phyloP scores from a whole-genome alignment of 73 alveolate genomes.

The Uronychia binucleata region DNA sequence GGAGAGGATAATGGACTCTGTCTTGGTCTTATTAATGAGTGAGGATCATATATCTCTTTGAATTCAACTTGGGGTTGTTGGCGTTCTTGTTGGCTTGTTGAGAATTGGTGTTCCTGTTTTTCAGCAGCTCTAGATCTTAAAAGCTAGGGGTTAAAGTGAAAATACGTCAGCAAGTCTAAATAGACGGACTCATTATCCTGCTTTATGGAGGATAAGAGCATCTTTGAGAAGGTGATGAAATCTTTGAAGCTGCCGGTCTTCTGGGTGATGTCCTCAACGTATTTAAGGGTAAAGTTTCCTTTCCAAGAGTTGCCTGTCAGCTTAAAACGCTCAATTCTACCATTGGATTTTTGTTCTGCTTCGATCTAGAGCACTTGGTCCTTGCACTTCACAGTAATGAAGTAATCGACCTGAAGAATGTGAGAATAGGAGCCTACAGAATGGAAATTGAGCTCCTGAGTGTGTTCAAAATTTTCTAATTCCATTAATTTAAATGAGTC shows the following conservation, averaged over 20 bases:
- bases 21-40: slow-evolving; percentile 68
- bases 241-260: neutral
- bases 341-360: neutral
- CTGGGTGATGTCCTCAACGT: neutral
- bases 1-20: slow-evolving; percentile 79
- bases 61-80: neutral
- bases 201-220: neutral
- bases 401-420: neutral
- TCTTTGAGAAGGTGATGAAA: neutral
- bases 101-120: slow-evolving; percentile 30
- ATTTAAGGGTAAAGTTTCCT: neutral
- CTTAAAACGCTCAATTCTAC: neutral
- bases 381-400: neutral
- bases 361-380: neutral
- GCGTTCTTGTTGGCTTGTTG: neutral
- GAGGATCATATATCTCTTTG: slow-evolving; percentile 64
- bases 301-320: neutral
- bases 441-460: neutral
- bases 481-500: neutral
- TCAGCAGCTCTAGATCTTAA: slow-evolving; percentile 68
- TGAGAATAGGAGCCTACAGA: neutral
- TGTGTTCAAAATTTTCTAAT: neutral
- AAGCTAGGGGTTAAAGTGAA: neutral
- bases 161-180: neutral
- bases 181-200: neutral